These are phyloP conservation scores for Penicillium herquei DNA, from an alignment of 495 filamentous ascomycete species.

Conservation along the genomic window DNA sequence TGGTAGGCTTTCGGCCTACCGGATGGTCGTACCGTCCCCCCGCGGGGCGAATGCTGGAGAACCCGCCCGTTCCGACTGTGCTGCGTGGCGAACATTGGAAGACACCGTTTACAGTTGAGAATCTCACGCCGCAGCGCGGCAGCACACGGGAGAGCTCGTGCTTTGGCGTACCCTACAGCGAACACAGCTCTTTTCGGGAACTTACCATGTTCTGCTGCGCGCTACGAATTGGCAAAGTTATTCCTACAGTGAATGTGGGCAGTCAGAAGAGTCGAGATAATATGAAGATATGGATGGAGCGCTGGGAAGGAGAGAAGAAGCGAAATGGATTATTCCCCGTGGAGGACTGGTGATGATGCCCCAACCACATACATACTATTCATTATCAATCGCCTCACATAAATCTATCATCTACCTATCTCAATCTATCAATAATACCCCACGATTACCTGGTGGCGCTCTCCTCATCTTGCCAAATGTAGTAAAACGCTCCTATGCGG, in stretches of 20 bases:
- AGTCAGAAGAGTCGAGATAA: conserved; percentile 63
- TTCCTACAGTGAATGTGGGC: conserved; percentile 94
- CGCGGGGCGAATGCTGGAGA: conserved; percentile 58
- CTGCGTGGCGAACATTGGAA: conserved; percentile 74
- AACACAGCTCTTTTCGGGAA: conserved; percentile 93
- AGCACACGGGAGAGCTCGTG: conserved; percentile 72
- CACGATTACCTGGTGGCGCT: no score
- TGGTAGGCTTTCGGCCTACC: conserved; percentile 88
- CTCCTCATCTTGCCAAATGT: background rate
- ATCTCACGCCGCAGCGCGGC: conserved; percentile 77
- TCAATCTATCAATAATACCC: no score
- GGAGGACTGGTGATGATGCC: conserved; percentile 25
- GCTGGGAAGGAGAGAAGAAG: conserved; percentile 82
- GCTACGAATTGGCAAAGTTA: conserved; percentile 79
- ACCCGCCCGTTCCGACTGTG: conserved; percentile 64
- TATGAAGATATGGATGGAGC: conserved; percentile 91
- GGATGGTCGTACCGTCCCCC: conserved; percentile 89
- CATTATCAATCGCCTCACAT: background rate
- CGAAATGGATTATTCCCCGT: conserved; percentile 67
- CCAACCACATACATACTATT: background rate
- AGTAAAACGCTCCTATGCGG: conserved; percentile 1
- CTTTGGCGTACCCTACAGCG: conserved; percentile 91
- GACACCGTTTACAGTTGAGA: conserved; percentile 57
- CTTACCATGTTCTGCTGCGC: conserved; percentile 89
- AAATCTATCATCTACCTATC: no score